These are phyloP conservation scores for Cercospora sp. DNA, from an alignment of 2,329 filamentous ascomycete species.

Conservation along the genomic window DNA sequence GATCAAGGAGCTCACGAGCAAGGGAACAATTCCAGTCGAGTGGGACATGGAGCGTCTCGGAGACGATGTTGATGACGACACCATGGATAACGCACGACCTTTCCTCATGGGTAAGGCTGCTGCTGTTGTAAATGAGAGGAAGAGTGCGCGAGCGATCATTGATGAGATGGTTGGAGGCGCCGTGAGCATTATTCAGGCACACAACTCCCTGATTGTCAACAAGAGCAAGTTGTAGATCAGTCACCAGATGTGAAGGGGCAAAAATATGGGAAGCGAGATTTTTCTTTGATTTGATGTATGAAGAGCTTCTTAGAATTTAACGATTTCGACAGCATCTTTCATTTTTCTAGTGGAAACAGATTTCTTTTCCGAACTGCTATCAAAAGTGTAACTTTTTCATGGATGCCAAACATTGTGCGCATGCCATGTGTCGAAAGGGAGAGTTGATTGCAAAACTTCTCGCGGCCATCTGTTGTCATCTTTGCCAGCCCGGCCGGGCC, in stretches of 20 bases:
- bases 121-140: conserved; percentile 89
- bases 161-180: conserved; percentile 91
- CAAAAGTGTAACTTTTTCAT: neutral
- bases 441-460: neutral
- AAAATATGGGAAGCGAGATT: neutral
- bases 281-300: neutral
- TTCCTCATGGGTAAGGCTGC: conserved; percentile 97
- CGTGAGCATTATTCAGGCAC: conserved; percentile 35
- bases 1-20: conserved; percentile 86
- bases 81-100: conserved; percentile 86
- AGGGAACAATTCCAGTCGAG: conserved; percentile 92
- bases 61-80: conserved; percentile 69
- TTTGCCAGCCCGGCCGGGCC: neutral
- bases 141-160: conserved; percentile 85
- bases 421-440: neutral
- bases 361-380: neutral
- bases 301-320: conserved; percentile 7
- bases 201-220: conserved; percentile 32
- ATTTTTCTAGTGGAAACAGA: neutral
- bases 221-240: conserved; percentile 41
- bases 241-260: neutral
- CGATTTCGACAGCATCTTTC: conserved; percentile 1
- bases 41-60: conserved; percentile 84
- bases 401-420: too few species aligned
- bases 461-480: neutral